Evolutionary conservation across 768 basidiomycete species (phyloP).

Genomic region (Dioszegia crocea): DNA sequence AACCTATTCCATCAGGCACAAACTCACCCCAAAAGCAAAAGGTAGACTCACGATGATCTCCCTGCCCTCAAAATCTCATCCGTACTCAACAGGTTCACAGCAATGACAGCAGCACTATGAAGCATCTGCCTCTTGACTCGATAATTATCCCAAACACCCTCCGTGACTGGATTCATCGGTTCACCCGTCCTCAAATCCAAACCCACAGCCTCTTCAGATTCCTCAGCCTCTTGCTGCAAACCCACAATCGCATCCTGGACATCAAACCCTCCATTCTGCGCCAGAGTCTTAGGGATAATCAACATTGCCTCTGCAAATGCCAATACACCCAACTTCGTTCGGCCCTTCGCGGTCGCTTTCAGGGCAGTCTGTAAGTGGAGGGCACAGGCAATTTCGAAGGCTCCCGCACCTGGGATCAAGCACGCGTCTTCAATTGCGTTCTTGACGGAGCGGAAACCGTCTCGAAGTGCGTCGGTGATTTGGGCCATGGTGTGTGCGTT

Average conservation of each 20-base stretch:
- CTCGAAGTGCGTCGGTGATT: conserved; percentile 95
- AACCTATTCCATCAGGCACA: conserved; percentile 4
- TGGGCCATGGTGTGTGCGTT: conserved; percentile 94
- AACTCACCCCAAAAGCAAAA: neutral
- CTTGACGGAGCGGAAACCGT: conserved; percentile 92
- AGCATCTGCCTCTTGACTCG: conserved; percentile 98
- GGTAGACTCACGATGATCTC: conserved; percentile 46
- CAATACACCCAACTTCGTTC: conserved; percentile 94
- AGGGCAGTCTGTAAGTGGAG: conserved; percentile 71
- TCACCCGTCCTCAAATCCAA: conserved; percentile 89
- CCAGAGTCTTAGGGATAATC: conserved; percentile 92
- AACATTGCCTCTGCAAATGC: conserved; percentile 93
- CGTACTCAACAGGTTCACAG: conserved; percentile 87
- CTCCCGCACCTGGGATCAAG: conserved; percentile 92
- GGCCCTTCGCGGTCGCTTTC: conserved; percentile 83
- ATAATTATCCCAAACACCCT: conserved; percentile 99
- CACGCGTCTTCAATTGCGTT: conserved; percentile 88
- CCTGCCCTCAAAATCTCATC: conserved; percentile 75
- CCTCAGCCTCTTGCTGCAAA: conserved; percentile 78
- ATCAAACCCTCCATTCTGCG: conserved; percentile 92
- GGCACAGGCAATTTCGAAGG: conserved; percentile 91
- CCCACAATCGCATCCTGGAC: conserved; percentile 92
- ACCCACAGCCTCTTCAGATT: conserved; percentile 88
- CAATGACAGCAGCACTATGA: conserved; percentile 74
- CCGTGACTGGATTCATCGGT: conserved; percentile 90